phyloP scores from a whole-genome alignment of 495 filamentous ascomycete species.

The Hypoxylon trugodes region DNA sequence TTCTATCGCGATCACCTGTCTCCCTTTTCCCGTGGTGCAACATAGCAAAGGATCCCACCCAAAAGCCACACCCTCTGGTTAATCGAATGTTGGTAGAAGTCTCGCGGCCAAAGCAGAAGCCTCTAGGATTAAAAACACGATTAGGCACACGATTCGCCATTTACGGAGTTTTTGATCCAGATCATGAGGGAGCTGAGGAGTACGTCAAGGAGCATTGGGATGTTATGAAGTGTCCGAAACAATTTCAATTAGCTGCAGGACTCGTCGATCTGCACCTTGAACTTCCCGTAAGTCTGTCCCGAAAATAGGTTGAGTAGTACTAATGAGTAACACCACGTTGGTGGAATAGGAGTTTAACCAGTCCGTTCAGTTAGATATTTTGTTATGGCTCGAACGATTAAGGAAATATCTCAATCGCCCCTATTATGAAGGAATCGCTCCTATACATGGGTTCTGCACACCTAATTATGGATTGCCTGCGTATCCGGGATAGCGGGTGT shows the following conservation, averaged over 20 bases:
- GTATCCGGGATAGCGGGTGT: background rate
- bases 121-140: background rate
- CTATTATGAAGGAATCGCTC: background rate
- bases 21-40: conserved; percentile 12
- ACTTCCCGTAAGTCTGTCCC: background rate
- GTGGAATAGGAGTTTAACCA: background rate
- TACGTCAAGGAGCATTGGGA: background rate
- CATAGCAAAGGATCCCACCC: background rate
- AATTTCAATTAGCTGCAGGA: background rate
- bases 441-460: conserved; percentile 19
- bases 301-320: background rate
- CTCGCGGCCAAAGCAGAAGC: background rate
- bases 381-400: background rate
- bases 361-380: background rate
- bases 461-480: conserved; percentile 16
- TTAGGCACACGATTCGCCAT: conserved; percentile 5
- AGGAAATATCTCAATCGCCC: background rate
- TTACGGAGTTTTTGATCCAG: conserved; percentile 3
- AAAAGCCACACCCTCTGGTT: background rate
- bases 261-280: background rate
- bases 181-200: background rate
- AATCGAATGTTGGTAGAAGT: background rate
- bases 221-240: background rate
- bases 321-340: background rate
- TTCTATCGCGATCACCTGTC: conserved; percentile 1